phyloP scores from a whole-genome alignment of 495 filamentous ascomycete genomes.

The Podospora comata region DNA sequence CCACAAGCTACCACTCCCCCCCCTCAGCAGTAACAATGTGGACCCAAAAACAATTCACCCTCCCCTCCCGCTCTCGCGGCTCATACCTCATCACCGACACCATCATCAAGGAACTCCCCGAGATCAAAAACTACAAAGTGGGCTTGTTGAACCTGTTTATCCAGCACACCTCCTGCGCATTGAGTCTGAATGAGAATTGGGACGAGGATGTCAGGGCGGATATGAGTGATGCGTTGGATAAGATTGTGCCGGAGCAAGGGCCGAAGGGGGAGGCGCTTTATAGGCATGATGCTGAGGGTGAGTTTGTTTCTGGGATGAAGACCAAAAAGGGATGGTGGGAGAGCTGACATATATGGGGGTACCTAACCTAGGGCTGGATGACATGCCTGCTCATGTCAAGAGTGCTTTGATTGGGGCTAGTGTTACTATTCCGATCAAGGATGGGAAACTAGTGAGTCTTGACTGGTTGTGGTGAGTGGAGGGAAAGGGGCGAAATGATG shows the following conservation, averaged over 20 bases:
- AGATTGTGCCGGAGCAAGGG: slow-evolving; percentile 74
- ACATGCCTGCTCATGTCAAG: slow-evolving; percentile 76
- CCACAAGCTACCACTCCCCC: slow-evolving; percentile 1
- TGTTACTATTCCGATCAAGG: slow-evolving; percentile 81
- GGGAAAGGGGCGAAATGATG: background rate
- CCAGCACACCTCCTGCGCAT: slow-evolving; percentile 84
- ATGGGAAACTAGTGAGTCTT: slow-evolving; percentile 67
- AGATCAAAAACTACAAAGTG: slow-evolving; percentile 74
- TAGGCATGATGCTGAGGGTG: slow-evolving; percentile 83
- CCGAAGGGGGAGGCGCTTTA: slow-evolving; percentile 67
- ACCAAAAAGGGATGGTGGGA: background rate
- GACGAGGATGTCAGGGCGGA: slow-evolving; percentile 58
- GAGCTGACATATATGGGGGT: background rate
- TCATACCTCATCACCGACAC: slow-evolving; percentile 84
- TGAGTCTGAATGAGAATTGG: slow-evolving; percentile 93
- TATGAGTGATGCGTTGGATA: slow-evolving; percentile 91
- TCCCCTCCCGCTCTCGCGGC: slow-evolving; percentile 71
- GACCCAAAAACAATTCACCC: slow-evolving; percentile 75
- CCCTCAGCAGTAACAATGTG: background rate
- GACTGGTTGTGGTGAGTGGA: background rate
- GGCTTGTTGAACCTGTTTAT: slow-evolving; percentile 86
- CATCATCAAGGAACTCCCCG: slow-evolving; percentile 64
- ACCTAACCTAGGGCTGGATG: slow-evolving; percentile 24
- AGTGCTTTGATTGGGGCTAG: slow-evolving; percentile 82
- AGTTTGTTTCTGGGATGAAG: slow-evolving; percentile 46